Percentiles rank a stretch among this genome's conserved stretches.
Conservation (phyloP, 2,329 filamentous ascomycete species). For the Phyllosticta citribraziliensis region DNA sequence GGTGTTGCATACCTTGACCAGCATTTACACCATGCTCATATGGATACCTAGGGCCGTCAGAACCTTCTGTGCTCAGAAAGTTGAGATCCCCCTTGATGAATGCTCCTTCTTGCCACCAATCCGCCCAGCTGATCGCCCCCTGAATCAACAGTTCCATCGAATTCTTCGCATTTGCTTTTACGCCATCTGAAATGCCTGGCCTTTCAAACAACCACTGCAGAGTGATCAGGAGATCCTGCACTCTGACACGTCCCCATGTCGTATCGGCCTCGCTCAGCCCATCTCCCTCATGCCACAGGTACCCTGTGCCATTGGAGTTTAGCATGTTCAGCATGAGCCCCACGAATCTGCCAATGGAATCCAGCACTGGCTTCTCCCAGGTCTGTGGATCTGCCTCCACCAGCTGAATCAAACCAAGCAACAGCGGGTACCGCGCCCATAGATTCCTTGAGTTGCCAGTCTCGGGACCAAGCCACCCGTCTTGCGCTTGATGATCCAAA, state of each 20-base stretch:
- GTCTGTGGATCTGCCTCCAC: slow-evolving; percentile 38
- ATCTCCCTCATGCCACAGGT: slow-evolving; percentile 36
- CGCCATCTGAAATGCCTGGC: not conserved
- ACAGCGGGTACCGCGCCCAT: slow-evolving; percentile 44
- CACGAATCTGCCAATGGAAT: slow-evolving; percentile 42
- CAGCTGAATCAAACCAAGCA: slow-evolving; percentile 42
- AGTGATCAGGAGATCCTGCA: slow-evolving; percentile 35
- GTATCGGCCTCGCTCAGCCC: slow-evolving; percentile 11
- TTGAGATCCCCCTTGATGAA: slow-evolving; percentile 20
- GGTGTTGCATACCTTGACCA: slow-evolving; percentile 14
- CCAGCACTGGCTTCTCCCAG: slow-evolving; percentile 35
- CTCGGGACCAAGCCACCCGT: slow-evolving; percentile 52
- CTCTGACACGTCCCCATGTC: slow-evolving; percentile 10
- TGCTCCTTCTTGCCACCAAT: slow-evolving; percentile 19
- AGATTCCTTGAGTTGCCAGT: slow-evolving; percentile 34
- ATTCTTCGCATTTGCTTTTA: slow-evolving; percentile 25
- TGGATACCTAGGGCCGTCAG: slow-evolving; percentile 14
- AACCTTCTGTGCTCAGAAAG: slow-evolving; percentile 15
- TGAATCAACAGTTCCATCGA: slow-evolving; percentile 36
- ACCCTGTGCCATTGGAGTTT: slow-evolving; percentile 41
- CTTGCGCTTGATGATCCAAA: slow-evolving; percentile 39
- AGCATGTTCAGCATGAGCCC: slow-evolving; percentile 46
- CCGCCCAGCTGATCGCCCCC: slow-evolving; percentile 22
- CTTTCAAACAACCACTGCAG: slow-evolving; percentile 41
- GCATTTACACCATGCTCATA: slow-evolving; percentile 18